Evolutionary conservation across 73 alveolate species (phyloP).

Genomic region (Blepharisma japonicum): DNA sequence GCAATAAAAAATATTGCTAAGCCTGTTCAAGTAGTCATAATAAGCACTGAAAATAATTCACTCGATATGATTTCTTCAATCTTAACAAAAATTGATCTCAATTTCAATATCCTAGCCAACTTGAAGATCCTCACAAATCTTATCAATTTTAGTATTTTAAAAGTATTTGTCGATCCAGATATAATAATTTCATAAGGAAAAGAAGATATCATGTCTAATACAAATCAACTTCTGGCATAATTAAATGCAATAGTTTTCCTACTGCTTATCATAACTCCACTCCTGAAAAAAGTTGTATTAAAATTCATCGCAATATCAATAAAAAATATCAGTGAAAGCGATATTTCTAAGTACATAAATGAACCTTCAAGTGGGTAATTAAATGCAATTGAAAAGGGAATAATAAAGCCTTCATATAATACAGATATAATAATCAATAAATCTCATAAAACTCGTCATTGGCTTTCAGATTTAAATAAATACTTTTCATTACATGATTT

Average conservation of each 20-base stretch:
- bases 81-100: constrained; percentile 1
- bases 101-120: background rate
- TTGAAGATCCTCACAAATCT: constrained; percentile 13
- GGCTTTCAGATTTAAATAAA: no score
- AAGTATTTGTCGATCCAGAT: background rate
- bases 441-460: no score
- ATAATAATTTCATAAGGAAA: constrained; percentile 5
- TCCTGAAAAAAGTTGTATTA: constrained; percentile 7
- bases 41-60: background rate
- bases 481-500: no score
- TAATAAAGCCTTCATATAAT: no score
- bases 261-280: background rate
- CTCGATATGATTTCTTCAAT: constrained; percentile 20
- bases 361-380: no score
- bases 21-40: background rate
- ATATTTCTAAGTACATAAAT: background rate
- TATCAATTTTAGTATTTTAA: background rate
- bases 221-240: background rate
- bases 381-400: no score
- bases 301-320: constrained; percentile 20
- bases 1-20: background rate
- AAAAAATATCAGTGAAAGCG: background rate
- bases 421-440: no score
- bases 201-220: background rate
- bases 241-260: background rate